Conservation (phyloP, 2,329 filamentous ascomycete species). For the Colletotrichum kahawae region DNA sequence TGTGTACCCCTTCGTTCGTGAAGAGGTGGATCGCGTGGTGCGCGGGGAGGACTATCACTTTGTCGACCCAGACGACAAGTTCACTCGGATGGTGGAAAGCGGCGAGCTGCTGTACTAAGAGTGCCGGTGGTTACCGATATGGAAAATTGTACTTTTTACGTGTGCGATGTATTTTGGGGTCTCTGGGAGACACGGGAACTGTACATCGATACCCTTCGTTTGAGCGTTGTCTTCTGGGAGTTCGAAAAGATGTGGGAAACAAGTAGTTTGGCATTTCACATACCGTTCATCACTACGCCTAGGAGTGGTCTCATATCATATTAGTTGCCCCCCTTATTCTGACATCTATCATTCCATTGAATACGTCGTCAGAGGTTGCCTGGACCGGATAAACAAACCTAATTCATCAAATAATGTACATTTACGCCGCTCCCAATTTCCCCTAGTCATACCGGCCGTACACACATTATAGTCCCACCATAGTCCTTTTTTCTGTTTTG, state of each 20-base stretch:
- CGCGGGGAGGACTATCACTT: conserved; percentile 47
- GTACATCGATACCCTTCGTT: background rate
- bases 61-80: conserved; percentile 47
- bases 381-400: background rate
- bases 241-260: background rate
- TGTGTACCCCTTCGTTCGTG: conserved; percentile 60
- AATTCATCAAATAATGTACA: background rate
- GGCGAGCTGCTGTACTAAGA: conserved; percentile 43
- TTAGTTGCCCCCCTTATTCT: background rate
- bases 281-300: background rate
- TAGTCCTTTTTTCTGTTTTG: background rate
- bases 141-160: background rate
- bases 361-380: background rate
- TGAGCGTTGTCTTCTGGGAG: background rate
- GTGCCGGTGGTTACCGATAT: background rate
- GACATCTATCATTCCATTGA: background rate
- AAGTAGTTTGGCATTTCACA: background rate
- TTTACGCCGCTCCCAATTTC: background rate
- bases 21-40: conserved; percentile 59
- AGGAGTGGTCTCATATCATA: background rate
- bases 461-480: background rate
- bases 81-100: conserved; percentile 43
- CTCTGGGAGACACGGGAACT: background rate
- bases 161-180: background rate
- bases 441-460: background rate